phyloP scores from a whole-genome alignment of 208 protist genomes.

The Wallacemonas collosoma region DNA sequence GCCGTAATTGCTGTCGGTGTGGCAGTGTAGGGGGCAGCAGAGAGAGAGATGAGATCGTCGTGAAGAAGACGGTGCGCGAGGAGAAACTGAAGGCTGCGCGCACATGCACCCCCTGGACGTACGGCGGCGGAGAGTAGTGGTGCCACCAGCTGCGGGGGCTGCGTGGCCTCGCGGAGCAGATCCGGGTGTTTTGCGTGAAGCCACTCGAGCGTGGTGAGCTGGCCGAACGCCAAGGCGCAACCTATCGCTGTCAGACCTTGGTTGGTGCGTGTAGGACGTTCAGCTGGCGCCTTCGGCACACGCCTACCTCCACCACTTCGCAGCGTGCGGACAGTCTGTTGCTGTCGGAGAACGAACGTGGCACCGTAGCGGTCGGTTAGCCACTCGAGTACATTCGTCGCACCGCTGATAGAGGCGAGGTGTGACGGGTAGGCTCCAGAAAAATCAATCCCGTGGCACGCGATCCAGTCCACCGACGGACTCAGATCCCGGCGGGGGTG shows the following conservation, averaged over 20 bases:
- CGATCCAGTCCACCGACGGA: conserved; percentile 32
- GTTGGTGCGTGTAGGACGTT: conserved; percentile 3
- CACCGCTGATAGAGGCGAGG: conserved; percentile 30
- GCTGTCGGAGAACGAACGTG: conserved; percentile 28
- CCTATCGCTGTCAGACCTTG: conserved; percentile 34
- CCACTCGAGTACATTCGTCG: conserved; percentile 30
- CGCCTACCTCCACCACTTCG: not conserved
- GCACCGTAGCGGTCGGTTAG: conserved; percentile 26
- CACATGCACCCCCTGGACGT: conserved; percentile 22
- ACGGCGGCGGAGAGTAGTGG: conserved; percentile 25
- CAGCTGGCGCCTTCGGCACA: not conserved
- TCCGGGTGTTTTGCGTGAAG: conserved; percentile 30
- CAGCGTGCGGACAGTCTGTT: conserved; percentile 14
- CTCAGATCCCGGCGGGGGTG: not conserved
- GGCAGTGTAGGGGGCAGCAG: not conserved
- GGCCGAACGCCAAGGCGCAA: conserved; percentile 38
- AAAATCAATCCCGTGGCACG: conserved; percentile 32
- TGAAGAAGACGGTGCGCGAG: not conserved
- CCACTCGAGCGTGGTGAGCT: conserved; percentile 42
- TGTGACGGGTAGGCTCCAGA: conserved; percentile 43
- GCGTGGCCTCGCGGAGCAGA: conserved; percentile 12
- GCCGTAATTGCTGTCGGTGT: not conserved
- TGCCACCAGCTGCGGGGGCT: not conserved
- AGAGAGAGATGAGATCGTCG: not conserved
- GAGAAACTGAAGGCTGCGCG: conserved; percentile 36